Base-by-base conservation (phyloP, 78 protist genomes). In the Dictyostelium intermedium region DNA sequence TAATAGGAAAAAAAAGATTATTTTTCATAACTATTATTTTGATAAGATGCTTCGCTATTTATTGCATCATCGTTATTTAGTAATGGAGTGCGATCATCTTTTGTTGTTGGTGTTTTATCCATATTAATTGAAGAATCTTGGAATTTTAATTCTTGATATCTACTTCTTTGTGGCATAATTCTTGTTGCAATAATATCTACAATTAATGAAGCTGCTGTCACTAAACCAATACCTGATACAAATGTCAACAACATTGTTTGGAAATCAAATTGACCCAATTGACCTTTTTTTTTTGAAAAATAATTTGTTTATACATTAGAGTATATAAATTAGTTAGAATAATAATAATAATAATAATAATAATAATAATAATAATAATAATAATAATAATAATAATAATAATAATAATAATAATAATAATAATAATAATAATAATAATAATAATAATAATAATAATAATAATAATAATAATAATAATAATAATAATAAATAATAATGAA, bases 221-320 rank as follows among this genome's bases (percentile, higher is more conserved):
- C 66, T 25, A 91, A 43, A 82, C 95, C 95, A 60, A 81, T 74
- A 91, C 95, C 95, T 30, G 87, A 81, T 13, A 81, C 95, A 70
- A 91, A 77, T 39, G 93, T 87, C 13, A 87, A 32, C 18, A 87
- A 27, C 60, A 63, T 63, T 2, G 84, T 77, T 77, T 91, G 95
- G 73, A 91, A 91, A 82, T 91, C 95, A 27, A 91, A 91, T 91
- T 81, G 73, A 61, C 95, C 95, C 1, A 91, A n/a, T 81, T 66
- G 85, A 32, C 73, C 73, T 63, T 7, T 50, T 50, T 50, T 16
- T 50, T 50, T 50, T 50, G 16, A 50, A 50, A 16, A 16, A 50
- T 50, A 16, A 50, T 10, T 50, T 10, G 2, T 45, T 45, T 39
- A 39, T 39, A 39, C n/a, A 45, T 45, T 45, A 45, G 53, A 8